Percentiles rank a stretch among this genome's conserved stretches.
phyloP scores from a whole-genome alignment of 1,284 basidiomycete species.

The Caloboletus firmus region DNA sequence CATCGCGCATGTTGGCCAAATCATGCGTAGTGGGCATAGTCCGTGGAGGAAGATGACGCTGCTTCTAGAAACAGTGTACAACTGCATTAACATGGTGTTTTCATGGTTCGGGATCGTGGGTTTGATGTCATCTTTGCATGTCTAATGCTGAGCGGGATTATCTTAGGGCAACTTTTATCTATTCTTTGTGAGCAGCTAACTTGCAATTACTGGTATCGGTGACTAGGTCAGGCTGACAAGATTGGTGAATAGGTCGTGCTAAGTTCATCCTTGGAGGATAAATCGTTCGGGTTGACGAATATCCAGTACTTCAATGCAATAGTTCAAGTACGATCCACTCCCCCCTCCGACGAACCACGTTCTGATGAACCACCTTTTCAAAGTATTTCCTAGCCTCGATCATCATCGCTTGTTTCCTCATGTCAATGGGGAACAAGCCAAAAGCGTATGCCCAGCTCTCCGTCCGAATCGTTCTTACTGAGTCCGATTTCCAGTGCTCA shows the following conservation, averaged over 20 bases:
- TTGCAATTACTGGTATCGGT: not conserved
- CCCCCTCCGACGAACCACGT: not conserved
- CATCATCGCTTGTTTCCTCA: slow-evolving; percentile 86
- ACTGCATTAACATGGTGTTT: slow-evolving; percentile 85
- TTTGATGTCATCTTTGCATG: slow-evolving; percentile 14
- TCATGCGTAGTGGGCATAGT: slow-evolving; percentile 85
- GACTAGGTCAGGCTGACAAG: slow-evolving; percentile 13
- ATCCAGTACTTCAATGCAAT: slow-evolving; percentile 81
- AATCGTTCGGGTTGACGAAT: slow-evolving; percentile 64
- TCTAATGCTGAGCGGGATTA: slow-evolving; percentile 1
- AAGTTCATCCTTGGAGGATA: slow-evolving; percentile 83
- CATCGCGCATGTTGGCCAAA: slow-evolving; percentile 81
- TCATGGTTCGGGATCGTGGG: slow-evolving; percentile 91
- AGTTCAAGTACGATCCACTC: slow-evolving; percentile 53
- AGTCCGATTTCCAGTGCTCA: slow-evolving; percentile 51
- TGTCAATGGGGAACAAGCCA: slow-evolving; percentile 97
- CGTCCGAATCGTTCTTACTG: not conserved
- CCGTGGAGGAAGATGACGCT: slow-evolving; percentile 71
- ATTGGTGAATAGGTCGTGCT: slow-evolving; percentile 66
- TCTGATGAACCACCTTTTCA: slow-evolving; percentile 11
- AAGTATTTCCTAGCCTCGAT: slow-evolving; percentile 87
- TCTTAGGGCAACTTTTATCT: slow-evolving; percentile 90
- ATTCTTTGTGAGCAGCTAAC: slow-evolving; percentile 74
- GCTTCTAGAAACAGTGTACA: slow-evolving; percentile 84
- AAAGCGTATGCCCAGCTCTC: slow-evolving; percentile 57